These are phyloP conservation scores for Hypoxylon rubiginosum DNA, from an alignment of 2,329 filamentous ascomycete species.

Conservation along the genomic window DNA sequence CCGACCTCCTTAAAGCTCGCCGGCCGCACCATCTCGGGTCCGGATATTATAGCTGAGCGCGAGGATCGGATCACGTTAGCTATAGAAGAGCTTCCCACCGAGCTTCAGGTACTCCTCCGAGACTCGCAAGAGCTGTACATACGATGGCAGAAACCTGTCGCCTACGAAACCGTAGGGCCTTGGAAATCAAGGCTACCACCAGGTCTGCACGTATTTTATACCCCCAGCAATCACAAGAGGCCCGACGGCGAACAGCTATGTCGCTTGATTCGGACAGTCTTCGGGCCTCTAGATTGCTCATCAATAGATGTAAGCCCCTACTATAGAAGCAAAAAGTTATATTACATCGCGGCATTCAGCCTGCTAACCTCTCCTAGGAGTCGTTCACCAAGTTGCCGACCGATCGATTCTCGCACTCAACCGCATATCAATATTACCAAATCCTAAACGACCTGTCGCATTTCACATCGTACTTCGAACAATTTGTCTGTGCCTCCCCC, in stretches of 20 bases:
- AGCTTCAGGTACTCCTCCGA: slow-evolving; percentile 73
- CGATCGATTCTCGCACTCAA: slow-evolving; percentile 70
- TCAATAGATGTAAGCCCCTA: slow-evolving; percentile 50
- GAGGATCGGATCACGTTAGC: slow-evolving; percentile 84
- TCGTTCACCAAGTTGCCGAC: slow-evolving; percentile 72
- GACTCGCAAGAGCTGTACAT: slow-evolving; percentile 80
- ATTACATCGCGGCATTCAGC: slow-evolving; percentile 65
- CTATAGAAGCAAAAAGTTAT: slow-evolving; percentile 10
- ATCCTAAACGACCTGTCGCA: slow-evolving; percentile 68
- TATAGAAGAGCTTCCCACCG: slow-evolving; percentile 78
- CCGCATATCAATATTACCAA: slow-evolving; percentile 79
- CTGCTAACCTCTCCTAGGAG: slow-evolving; percentile 63
- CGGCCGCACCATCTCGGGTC: slow-evolving; percentile 67
- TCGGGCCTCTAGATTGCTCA: slow-evolving; percentile 54
- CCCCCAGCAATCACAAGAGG: slow-evolving; percentile 62
- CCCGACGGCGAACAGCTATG: slow-evolving; percentile 51
- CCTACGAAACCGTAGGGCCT: slow-evolving; percentile 74
- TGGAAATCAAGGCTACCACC: slow-evolving; percentile 81
- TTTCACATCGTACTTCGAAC: slow-evolving; percentile 66
- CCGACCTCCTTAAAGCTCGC: slow-evolving; percentile 73
- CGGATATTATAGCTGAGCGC: slow-evolving; percentile 73
- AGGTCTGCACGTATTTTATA: slow-evolving; percentile 85
- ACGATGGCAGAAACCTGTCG: slow-evolving; percentile 76
- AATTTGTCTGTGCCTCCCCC: slow-evolving; percentile 54
- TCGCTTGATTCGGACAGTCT: slow-evolving; percentile 48